A percentile compares a stretch with the other conserved stretches of the same genome.
These are phyloP conservation scores for Circinella minor DNA, from an alignment of 371 early-diverging fungal genomes.

Conservation along the genomic window DNA sequence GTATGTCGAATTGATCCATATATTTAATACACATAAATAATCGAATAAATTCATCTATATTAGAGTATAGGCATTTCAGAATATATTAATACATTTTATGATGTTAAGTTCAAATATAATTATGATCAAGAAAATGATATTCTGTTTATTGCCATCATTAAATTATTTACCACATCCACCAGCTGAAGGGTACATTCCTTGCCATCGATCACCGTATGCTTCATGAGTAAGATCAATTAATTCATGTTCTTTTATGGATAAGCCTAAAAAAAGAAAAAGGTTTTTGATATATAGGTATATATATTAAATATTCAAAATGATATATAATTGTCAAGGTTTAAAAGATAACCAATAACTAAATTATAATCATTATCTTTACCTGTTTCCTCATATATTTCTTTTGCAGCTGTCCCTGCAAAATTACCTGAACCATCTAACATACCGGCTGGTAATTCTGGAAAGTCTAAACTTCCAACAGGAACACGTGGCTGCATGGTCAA, in stretches of 20 bases:
- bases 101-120: no score
- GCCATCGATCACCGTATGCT: constrained; percentile 56
- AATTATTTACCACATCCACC: constrained; percentile 67
- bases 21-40: constrained; percentile 72
- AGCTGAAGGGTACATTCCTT: constrained; percentile 76
- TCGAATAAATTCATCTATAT: constrained; percentile 74
- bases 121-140: no score
- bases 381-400: constrained; percentile 71
- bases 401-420: constrained; percentile 75
- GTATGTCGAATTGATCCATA: constrained; percentile 56
- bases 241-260: constrained; percentile 63
- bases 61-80: no score
- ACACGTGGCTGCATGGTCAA: constrained; percentile 81
- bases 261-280: constrained; percentile 34
- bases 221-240: constrained; percentile 70
- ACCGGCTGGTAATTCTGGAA: constrained; percentile 85
- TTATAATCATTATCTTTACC: constrained; percentile 23
- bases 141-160: no score
- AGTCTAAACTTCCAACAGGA: constrained; percentile 62
- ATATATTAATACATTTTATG: no score
- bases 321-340: no score
- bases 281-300: no score
- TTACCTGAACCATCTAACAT: constrained; percentile 84
- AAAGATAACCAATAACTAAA: neutral
- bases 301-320: no score